Evolutionary conservation across 1,139 yeast genomes (phyloP), one percentile per base, ranked within the genome.

Genomic region (Geotrichum cucujoidarum): DNA sequence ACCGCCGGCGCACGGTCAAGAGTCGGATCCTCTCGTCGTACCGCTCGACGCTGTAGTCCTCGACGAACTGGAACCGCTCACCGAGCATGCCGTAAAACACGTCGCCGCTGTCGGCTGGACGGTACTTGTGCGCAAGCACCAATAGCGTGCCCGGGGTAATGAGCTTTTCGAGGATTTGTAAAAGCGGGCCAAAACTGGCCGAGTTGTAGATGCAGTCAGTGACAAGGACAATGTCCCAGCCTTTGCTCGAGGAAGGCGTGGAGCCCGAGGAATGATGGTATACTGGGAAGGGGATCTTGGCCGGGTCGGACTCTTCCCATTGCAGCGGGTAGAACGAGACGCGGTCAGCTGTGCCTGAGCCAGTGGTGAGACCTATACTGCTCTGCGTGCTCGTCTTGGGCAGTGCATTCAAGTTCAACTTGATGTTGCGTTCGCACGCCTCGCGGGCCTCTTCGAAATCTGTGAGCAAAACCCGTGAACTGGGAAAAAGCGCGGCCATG

Each of bases 201-300:
- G 60, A 58, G 40, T 63, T 63, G 48, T 63, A 63, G 0, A 66
- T 63, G 39, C 67, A 63, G 46, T 63, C 67, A 0, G 66, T 60
- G 8, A 61, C 60, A 10, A 63, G 49, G 2, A 63, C 56, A 20
- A 62, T 43, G 46, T 61, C 64, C 53, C 54, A 49, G 13, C 48
- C 49, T 20, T 40, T 39, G 40, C 3, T 13, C 14, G 6, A 10
- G 10, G n/a, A 11, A 21, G 16, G 16, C 38, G 16, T 32, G 32
- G 32, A 11, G 11, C 29, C 29, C 5, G 20, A n/a, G 11, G 10
- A 16, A 31, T 47, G 40, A 16, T 33, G 43, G 18, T 47, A 47
- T 3, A 47, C 31, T 3, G 50, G 50, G n/a, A 31, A 21, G 3
- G 50, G 50, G 14, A 47, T 47, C 22, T 33, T 37, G 30, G 16